phyloP scores from a whole-genome alignment of 768 basidiomycete genomes.

The Chalciporus chontae region DNA sequence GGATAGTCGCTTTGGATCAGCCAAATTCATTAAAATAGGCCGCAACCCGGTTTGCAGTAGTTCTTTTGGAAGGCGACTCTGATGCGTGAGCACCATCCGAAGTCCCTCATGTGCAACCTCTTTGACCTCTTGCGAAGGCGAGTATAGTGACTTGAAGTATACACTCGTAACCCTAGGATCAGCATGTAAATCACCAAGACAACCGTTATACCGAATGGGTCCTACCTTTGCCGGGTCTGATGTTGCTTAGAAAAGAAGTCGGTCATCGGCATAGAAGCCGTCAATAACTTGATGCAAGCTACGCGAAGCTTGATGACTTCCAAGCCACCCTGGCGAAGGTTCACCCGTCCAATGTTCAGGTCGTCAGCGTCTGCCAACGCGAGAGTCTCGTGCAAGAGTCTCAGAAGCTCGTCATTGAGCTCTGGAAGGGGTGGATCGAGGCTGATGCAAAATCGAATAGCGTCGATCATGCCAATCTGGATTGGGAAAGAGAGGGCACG shows the following conservation, averaged over 20 bases:
- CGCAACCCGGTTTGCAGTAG: conserved; percentile 92
- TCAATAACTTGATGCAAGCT: conserved; percentile 88
- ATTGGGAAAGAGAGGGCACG: conserved; percentile 91
- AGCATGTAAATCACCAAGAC: conserved; percentile 4
- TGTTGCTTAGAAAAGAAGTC: conserved; percentile 88
- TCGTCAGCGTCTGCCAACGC: conserved; percentile 97
- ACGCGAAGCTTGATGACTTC: conserved; percentile 90
- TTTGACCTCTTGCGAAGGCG: conserved; percentile 85
- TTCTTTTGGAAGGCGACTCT: conserved; percentile 91
- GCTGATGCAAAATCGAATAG: conserved; percentile 89
- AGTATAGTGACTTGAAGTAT: conserved; percentile 98
- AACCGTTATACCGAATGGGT: background rate
- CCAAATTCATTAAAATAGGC: conserved; percentile 96
- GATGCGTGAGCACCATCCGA: conserved; percentile 82
- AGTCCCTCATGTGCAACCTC: conserved; percentile 94
- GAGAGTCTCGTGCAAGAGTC: conserved; percentile 89
- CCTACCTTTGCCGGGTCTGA: conserved; percentile 80
- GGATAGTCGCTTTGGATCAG: conserved; percentile 91
- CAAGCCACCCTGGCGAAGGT: conserved; percentile 68
- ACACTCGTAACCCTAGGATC: conserved; percentile 78
- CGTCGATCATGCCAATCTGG: conserved; percentile 98
- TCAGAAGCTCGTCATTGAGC: conserved; percentile 86
- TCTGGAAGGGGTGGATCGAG: conserved; percentile 88
- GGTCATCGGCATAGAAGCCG: conserved; percentile 91
- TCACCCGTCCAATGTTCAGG: conserved; percentile 69